These are phyloP conservation scores for Epichloe gansuensis DNA, from an alignment of 2,329 filamentous ascomycete genomes.

Conservation along the genomic window DNA sequence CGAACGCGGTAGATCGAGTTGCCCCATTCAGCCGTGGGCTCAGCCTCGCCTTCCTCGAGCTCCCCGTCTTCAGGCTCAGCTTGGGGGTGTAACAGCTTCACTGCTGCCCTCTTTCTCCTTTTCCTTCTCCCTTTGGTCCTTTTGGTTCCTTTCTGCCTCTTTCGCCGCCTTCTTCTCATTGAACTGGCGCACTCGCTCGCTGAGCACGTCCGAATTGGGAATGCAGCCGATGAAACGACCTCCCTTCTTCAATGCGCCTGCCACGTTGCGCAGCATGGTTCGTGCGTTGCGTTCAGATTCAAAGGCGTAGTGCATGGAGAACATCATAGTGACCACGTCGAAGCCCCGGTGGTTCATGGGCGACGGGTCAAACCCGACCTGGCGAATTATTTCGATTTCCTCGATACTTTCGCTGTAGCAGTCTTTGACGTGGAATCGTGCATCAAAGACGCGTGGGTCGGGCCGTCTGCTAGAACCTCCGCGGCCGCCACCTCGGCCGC, in stretches of 20 bases:
- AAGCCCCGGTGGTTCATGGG: slow-evolving; percentile 69
- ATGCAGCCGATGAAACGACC: slow-evolving; percentile 91
- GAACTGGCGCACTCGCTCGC: slow-evolving; percentile 63
- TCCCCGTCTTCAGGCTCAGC: slow-evolving; percentile 30
- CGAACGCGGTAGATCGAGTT: slow-evolving; percentile 87
- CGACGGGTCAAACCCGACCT: slow-evolving; percentile 78
- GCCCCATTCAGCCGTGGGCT: slow-evolving; percentile 69
- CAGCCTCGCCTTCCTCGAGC: slow-evolving; percentile 48
- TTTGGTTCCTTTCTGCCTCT: slow-evolving; percentile 30
- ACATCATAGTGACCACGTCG: slow-evolving; percentile 98
- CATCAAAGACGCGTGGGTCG: slow-evolving; percentile 58
- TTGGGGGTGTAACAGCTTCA: slow-evolving; percentile 6
- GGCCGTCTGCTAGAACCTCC: slow-evolving; percentile 36
- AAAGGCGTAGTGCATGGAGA: slow-evolving; percentile 98
- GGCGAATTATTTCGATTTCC: slow-evolving; percentile 66
- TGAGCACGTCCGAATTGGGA: slow-evolving; percentile 90
- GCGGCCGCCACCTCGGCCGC: slow-evolving; percentile 43
- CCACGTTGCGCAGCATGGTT: slow-evolving; percentile 87
- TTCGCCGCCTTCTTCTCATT: slow-evolving; percentile 42
- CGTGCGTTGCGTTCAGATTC: slow-evolving; percentile 83
- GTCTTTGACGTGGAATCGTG: slow-evolving; percentile 81
- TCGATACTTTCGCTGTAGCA: slow-evolving; percentile 80
- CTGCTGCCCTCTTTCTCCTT: slow-evolving; percentile 4
- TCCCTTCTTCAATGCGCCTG: slow-evolving; percentile 81
- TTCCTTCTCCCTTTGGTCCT: slow-evolving; percentile 17